Conservation (phyloP, 371 early-diverging fungal genomes). For the Mortierella sp. region DNA sequence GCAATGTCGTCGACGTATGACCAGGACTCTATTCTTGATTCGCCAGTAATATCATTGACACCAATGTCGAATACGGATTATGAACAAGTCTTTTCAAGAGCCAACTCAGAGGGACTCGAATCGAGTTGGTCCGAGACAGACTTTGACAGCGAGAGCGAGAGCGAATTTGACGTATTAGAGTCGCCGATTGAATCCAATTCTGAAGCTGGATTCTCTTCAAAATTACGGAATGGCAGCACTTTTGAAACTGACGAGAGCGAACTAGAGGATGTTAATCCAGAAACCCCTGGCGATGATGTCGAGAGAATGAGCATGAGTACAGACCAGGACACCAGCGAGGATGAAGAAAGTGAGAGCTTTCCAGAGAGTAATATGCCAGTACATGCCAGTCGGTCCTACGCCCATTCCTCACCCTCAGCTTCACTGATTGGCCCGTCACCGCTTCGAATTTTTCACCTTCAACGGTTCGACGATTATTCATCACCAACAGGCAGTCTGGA, state of each 20-base stretch:
- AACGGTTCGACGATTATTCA: not conserved
- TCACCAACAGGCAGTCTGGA: not conserved
- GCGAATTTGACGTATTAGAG: not conserved
- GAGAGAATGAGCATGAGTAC: not conserved
- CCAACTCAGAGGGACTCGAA: constrained; percentile 21
- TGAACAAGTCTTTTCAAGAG: constrained; percentile 37
- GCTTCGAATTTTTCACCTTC: too few species aligned
- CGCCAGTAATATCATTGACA: not conserved
- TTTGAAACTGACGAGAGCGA: not conserved
- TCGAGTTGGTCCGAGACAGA: constrained; percentile 10
- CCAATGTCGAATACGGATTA: constrained; percentile 14
- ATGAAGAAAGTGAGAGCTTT: not conserved
- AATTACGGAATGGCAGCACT: too few species aligned
- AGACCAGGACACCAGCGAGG: not conserved
- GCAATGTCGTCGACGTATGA: not conserved
- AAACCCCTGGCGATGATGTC: not conserved
- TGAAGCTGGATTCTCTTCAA: too few species aligned
- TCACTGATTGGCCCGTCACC: too few species aligned
- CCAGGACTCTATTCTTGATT: not conserved
- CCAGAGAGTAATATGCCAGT: not conserved
- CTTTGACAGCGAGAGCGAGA: constrained; percentile 8
- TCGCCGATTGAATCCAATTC: not conserved
- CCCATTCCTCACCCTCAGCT: too few species aligned
- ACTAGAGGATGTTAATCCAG: not conserved
- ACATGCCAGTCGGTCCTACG: too few species aligned